Base-by-base conservation (phyloP, 805 yeast genomes). In the Lachancea meyersii region DNA sequence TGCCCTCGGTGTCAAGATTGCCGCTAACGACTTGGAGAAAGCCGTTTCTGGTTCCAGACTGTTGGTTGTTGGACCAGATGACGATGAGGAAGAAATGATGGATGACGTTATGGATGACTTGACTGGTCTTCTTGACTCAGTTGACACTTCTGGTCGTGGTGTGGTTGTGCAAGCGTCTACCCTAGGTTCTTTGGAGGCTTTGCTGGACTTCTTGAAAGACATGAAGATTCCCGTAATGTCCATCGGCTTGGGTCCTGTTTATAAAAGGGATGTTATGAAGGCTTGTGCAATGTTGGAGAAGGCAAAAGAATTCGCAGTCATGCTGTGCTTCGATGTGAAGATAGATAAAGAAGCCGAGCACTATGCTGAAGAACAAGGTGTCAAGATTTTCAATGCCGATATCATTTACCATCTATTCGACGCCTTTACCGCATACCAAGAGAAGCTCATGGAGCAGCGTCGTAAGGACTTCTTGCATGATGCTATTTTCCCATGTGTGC, bases 201-300 rank as follows among this genome's bases (percentile, higher is more conserved):
- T 93, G 53, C 76, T 93, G 50, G 97, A 91, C 67, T 93, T 93
- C 86, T 77, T 93, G 65, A 91, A 91, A 69, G 95, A 86, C 58
- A 86, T 89, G 97, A 93, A 93, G 76, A 93, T 93, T 67, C 99
- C 99, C 17, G 99, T 93, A 28, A 88, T 91, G 96, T 85, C 96
- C 27, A 89, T 93, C 61, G 95, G 97, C 42, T 75, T 93, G 63
- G 99, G 99, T 58, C 98, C 99, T 42, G 98, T 93, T 31, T 93
- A 70, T 73, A 93, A 91, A 71, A 83, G 97, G 71, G 99, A 93
- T 72, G 96, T 93, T 37, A 93, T 93, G 95, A 86, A 88, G 63
- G 96, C 97, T 9, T 76, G 89, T 20, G 81, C 98, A 1, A 93
- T 93, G 98, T 74, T 93, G 63, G 98, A 93, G 50, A 88, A 83